These are phyloP conservation scores for Bromus sterilis DNA, from an alignment of 176 grass and related monocot genomes.

Conservation along the genomic window DNA sequence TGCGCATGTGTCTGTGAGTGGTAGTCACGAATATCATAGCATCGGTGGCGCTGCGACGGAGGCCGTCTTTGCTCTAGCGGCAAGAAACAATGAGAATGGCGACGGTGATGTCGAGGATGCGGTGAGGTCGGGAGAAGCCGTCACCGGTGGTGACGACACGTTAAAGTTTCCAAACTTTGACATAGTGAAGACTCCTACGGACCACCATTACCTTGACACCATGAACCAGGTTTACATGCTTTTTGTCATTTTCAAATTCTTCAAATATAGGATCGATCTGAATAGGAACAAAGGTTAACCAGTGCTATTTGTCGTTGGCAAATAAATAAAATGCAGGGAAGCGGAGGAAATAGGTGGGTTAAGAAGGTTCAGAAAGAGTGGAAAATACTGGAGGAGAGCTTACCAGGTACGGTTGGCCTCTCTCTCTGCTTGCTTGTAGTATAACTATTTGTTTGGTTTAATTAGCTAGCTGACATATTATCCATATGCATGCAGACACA, in stretches of 20 bases:
- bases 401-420: neutral
- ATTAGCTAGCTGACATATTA: too few relatives aligned
- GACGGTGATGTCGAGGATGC: neutral
- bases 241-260: neutral
- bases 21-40: neutral
- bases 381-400: neutral
- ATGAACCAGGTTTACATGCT: neutral
- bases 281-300: neutral
- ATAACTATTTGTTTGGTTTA: too few relatives aligned
- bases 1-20: neutral
- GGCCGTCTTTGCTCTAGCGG: neutral
- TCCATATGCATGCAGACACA: neutral
- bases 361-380: constrained; percentile 10
- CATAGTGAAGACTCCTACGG: neutral
- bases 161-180: neutral
- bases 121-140: neutral
- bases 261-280: neutral
- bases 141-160: neutral
- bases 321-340: neutral
- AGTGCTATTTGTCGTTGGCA: neutral
- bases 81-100: neutral
- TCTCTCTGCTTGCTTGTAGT: too few relatives aligned
- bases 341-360: neutral
- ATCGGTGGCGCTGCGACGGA: neutral
- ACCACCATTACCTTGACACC: neutral